phyloP scores from a whole-genome alignment of 2,329 filamentous ascomycete genomes.

The Curvularia sp. region DNA sequence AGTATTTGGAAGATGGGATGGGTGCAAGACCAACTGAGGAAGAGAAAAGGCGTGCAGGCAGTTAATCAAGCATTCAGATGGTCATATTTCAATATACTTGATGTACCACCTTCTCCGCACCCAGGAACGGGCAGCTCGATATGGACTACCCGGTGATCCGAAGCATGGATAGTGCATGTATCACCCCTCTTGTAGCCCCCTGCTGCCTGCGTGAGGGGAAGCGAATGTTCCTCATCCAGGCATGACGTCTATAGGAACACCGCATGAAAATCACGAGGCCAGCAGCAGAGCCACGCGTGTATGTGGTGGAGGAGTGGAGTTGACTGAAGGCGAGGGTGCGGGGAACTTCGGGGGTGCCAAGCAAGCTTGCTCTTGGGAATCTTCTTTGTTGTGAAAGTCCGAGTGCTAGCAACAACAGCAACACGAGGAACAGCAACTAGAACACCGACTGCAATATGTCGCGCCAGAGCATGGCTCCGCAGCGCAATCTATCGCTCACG shows the following conservation, averaged over 20 bases:
- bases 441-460: conserved; percentile 54
- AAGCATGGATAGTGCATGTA: conserved; percentile 35
- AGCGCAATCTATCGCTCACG: conserved; percentile 76
- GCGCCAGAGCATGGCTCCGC: conserved; percentile 56
- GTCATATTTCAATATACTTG: conserved; percentile 12
- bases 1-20: not conserved
- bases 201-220: conserved; percentile 12
- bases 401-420: conserved; percentile 22
- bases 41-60: not conserved
- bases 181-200: conserved; percentile 36
- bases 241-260: conserved; percentile 15
- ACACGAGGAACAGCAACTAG: not conserved
- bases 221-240: conserved; percentile 17
- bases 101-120: conserved; percentile 17
- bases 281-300: conserved; percentile 1
- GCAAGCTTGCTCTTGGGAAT: conserved; percentile 21
- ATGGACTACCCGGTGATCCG: conserved; percentile 31
- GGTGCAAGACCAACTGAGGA: not conserved
- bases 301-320: not conserved
- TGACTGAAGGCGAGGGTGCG: conserved; percentile 10
- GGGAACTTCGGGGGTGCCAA: conserved; percentile 30
- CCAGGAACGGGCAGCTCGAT: conserved; percentile 9
- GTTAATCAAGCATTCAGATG: not conserved
- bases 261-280: not conserved
- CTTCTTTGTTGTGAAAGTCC: conserved; percentile 20